Conservation (phyloP, 805 yeast species). For the Teunomyces funiuensis region DNA sequence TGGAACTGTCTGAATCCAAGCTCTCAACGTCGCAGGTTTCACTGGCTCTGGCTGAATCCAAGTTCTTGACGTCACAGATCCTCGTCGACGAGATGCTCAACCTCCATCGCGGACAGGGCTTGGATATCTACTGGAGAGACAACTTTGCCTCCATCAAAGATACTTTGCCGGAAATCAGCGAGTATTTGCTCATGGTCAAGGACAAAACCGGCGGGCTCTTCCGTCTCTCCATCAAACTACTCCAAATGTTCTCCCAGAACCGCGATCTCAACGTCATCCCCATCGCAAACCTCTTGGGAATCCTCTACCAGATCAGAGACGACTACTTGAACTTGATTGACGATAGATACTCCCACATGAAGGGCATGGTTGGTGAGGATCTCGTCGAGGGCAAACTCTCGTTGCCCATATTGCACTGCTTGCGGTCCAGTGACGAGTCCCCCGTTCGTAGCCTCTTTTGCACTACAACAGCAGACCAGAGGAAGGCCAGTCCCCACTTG, state of each 20-base stretch:
- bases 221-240: constrained; percentile 65
- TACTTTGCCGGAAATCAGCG: constrained; percentile 26
- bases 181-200: constrained; percentile 78
- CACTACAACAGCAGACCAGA: background rate
- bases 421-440: constrained; percentile 13
- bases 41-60: constrained; percentile 22
- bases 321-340: constrained; percentile 73
- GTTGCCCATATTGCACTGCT: constrained; percentile 72
- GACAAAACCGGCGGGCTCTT: constrained; percentile 88
- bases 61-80: constrained; percentile 36
- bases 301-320: constrained; percentile 82
- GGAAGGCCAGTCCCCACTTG: background rate
- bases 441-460: constrained; percentile 19
- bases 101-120: constrained; percentile 86
- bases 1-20: background rate
- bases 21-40: background rate
- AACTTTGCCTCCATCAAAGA: constrained; percentile 14
- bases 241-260: constrained; percentile 39
- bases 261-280: constrained; percentile 41
- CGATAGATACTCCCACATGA: constrained; percentile 56
- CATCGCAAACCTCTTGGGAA: constrained; percentile 74
- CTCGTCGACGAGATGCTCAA: constrained; percentile 74
- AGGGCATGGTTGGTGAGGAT: constrained; percentile 73
- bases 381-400: constrained; percentile 87
- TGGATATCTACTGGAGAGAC: constrained; percentile 89